A percentile compares a stretch with the other conserved stretches of the same genome.
Evolutionary conservation across 441 rosid species (phyloP).

Genomic region (Theobroma grandiflorum): DNA sequence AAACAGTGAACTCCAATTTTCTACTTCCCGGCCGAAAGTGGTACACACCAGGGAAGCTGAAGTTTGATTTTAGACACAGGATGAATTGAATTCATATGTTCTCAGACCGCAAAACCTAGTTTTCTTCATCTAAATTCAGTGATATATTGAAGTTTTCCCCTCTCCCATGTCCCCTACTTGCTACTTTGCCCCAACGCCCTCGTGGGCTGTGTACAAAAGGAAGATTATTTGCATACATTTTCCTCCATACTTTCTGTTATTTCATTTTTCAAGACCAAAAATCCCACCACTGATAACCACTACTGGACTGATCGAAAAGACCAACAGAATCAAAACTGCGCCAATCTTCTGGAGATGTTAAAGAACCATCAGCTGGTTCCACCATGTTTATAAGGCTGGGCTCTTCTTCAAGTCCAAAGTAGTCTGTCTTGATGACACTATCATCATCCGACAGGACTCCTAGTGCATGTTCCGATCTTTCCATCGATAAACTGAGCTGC

Average conservation of each 20-base stretch:
- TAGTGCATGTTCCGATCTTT: slow-evolving; percentile 39
- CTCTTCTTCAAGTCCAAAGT: slow-evolving; percentile 71
- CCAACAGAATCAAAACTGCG: slow-evolving; percentile 59
- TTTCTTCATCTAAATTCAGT: slow-evolving; percentile 12
- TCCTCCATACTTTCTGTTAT: background rate
- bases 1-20: background rate
- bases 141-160: background rate
- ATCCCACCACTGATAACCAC: slow-evolving; percentile 80
- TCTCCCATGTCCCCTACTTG: background rate
- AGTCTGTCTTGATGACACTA: slow-evolving; percentile 57
- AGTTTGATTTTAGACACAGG: background rate
- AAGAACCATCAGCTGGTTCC: slow-evolving; percentile 70
- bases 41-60: background rate
- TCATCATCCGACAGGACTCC: slow-evolving; percentile 54
- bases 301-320: slow-evolving; percentile 62
- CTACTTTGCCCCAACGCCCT: background rate
- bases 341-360: slow-evolving; percentile 86
- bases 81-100: background rate
- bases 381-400: slow-evolving; percentile 55
- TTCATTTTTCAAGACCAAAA: slow-evolving; percentile 65
- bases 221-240: slow-evolving; percentile 28
- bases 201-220: background rate
- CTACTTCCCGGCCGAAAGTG: background rate
- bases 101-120: background rate
- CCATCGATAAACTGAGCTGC: slow-evolving; percentile 37